These are phyloP conservation scores for Exsudoporus frostii DNA, from an alignment of 768 basidiomycete genomes.

Conservation along the genomic window DNA sequence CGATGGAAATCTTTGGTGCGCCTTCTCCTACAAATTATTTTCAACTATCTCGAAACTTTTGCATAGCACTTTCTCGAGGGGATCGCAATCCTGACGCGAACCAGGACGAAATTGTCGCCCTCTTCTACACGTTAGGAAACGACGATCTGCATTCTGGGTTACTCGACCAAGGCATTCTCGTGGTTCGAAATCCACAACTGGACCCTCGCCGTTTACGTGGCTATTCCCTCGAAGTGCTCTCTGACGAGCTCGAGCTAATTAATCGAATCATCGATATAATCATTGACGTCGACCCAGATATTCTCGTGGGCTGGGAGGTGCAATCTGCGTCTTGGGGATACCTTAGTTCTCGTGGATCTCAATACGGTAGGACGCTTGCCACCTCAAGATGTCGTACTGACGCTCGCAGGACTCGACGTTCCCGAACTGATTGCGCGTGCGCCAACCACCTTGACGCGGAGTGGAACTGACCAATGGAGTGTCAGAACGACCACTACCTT, in stretches of 20 bases:
- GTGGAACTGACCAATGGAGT: conserved; percentile 65
- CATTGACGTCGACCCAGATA: conserved; percentile 81
- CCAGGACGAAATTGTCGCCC: conserved; percentile 51
- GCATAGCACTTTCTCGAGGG: conserved; percentile 55
- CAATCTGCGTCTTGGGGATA: conserved; percentile 91
- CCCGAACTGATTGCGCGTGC: conserved; percentile 76
- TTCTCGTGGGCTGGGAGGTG: conserved; percentile 90
- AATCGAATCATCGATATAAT: conserved; percentile 75
- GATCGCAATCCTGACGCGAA: conserved; percentile 63
- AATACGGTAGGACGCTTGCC: conserved; percentile 44
- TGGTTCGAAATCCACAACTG: conserved; percentile 41
- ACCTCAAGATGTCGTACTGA: conserved; percentile 1
- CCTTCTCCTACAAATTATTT: not conserved
- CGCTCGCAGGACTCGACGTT: conserved; percentile 62
- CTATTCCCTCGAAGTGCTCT: conserved; percentile 49
- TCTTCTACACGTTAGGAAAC: conserved; percentile 71
- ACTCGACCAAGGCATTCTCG: conserved; percentile 50
- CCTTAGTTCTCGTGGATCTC: conserved; percentile 60
- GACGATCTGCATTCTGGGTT: conserved; percentile 30
- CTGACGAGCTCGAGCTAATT: conserved; percentile 75
- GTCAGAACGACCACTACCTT: conserved; percentile 75
- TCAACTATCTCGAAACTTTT: not conserved
- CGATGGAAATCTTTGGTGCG: conserved; percentile 84
- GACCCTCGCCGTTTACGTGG: conserved; percentile 42
- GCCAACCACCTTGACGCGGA: conserved; percentile 36